A percentile compares a stretch with the other conserved stretches of the same genome.
These are phyloP conservation scores for Paramyrothecium roridum DNA, from an alignment of 2,329 filamentous ascomycete genomes.

Conservation along the genomic window DNA sequence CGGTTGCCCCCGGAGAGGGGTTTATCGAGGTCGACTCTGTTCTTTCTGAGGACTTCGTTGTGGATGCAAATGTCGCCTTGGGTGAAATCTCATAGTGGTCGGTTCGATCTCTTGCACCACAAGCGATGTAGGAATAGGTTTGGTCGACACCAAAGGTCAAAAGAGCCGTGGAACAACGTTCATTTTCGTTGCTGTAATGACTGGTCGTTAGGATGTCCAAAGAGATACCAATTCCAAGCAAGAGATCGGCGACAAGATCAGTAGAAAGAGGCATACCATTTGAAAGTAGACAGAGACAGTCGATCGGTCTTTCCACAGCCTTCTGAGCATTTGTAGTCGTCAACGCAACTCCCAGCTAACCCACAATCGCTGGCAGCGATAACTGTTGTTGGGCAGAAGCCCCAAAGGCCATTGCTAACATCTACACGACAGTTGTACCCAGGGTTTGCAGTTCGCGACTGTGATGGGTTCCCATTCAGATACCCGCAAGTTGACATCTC, in stretches of 20 bases:
- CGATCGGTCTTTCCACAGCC: conserved; percentile 26
- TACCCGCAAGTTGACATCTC: conserved; percentile 26
- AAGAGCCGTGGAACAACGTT: no score
- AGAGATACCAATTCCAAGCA: no score
- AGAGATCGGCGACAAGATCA: no score
- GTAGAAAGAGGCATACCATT: conserved; percentile 22
- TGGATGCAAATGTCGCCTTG: no score
- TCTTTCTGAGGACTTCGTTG: no score
- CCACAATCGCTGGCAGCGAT: conserved; percentile 32
- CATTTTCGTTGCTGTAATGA: no score
- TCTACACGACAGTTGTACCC: conserved; percentile 35
- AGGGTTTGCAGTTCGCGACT: conserved; percentile 23
- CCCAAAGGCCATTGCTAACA: conserved; percentile 29
- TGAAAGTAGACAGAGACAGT: conserved; percentile 25
- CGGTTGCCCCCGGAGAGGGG: no score
- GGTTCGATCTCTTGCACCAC: conserved; percentile 19
- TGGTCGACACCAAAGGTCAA: conserved; percentile 17
- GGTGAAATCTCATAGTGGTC: conserved; percentile 11
- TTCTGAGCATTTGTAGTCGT: conserved; percentile 22
- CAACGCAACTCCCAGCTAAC: conserved; percentile 31
- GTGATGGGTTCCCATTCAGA: conserved; percentile 22
- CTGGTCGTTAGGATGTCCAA: no score
- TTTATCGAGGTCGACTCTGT: no score
- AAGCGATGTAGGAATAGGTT: conserved; percentile 32
- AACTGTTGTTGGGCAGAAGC: conserved; percentile 34